Conservation (phyloP, 2,329 filamentous ascomycete genomes). For the Phialemoniopsis sp. region DNA sequence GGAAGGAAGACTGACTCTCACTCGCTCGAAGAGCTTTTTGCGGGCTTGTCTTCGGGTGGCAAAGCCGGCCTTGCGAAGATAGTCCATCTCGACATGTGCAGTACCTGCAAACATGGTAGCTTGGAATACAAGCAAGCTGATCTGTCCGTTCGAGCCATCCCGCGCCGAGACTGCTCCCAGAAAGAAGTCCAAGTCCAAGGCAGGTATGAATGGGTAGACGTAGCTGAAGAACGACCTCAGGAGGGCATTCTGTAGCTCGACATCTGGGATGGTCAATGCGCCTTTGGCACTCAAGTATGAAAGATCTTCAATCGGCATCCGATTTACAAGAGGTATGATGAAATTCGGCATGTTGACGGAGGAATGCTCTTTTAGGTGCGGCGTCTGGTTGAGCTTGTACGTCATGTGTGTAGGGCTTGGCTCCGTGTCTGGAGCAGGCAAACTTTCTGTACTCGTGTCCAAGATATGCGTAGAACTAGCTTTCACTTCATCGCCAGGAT, state of each 20-base stretch:
- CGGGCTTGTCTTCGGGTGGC: conserved; percentile 55
- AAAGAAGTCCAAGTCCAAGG: conserved; percentile 44
- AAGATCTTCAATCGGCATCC: conserved; percentile 29
- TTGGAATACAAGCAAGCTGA: conserved; percentile 55
- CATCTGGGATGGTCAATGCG: conserved; percentile 54
- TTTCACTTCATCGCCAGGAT: no score
- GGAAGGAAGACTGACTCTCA: conserved; percentile 18
- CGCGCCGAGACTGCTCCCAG: conserved; percentile 28
- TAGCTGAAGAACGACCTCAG: conserved; percentile 30
- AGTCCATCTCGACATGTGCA: conserved; percentile 59
- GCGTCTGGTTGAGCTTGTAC: no score
- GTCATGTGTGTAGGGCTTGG: no score
- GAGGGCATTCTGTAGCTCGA: conserved; percentile 54
- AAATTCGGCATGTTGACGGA: no score
- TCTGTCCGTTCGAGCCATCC: conserved; percentile 42
- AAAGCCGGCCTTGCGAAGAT: conserved; percentile 57
- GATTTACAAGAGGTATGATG: no score
- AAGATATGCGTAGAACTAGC: no score
- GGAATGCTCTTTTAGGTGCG: no score
- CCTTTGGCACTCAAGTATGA: conserved; percentile 61
- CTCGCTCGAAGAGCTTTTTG: conserved; percentile 48
- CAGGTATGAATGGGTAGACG: conserved; percentile 64
- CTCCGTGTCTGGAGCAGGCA: no score
- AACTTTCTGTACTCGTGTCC: no score
- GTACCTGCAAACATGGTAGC: conserved; percentile 58